Conservation (phyloP, 192 early-diverging fungal genomes). For the Entomortierella parvispora region DNA sequence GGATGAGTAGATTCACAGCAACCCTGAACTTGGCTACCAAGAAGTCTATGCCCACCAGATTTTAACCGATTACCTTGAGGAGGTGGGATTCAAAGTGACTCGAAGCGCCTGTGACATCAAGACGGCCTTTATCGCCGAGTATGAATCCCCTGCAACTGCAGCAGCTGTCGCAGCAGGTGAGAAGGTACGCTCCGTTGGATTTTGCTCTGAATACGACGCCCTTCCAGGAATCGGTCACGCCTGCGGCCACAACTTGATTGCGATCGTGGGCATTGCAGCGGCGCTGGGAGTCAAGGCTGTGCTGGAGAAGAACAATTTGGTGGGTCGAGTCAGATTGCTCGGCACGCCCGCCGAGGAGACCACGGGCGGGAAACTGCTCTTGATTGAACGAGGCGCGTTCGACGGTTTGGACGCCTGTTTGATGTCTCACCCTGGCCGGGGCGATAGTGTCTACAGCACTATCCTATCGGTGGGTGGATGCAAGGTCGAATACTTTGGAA, state of each 20-base stretch:
- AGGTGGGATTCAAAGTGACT: slow-evolving; percentile 61
- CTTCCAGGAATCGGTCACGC: slow-evolving; percentile 72
- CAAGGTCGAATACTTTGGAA: slow-evolving; percentile 75
- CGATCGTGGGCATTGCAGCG: slow-evolving; percentile 70
- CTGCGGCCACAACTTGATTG: slow-evolving; percentile 82
- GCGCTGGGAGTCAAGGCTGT: slow-evolving; percentile 59
- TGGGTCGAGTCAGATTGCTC: slow-evolving; percentile 73
- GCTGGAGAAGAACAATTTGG: slow-evolving; percentile 54
- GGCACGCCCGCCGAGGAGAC: slow-evolving; percentile 84
- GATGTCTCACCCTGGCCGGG: slow-evolving; percentile 83
- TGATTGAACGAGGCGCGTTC: slow-evolving; percentile 77
- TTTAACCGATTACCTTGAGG: slow-evolving; percentile 67
- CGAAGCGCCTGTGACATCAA: slow-evolving; percentile 57
- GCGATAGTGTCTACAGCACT: slow-evolving; percentile 57
- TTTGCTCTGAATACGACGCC: slow-evolving; percentile 75
- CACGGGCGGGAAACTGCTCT: slow-evolving; percentile 75
- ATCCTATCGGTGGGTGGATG: slow-evolving; percentile 57
- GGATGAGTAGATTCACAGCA: slow-evolving; percentile 64
- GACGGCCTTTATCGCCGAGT: slow-evolving; percentile 74
- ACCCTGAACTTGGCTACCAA: slow-evolving; percentile 68
- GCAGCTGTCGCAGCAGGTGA: slow-evolving; percentile 25
- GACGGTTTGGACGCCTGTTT: slow-evolving; percentile 75
- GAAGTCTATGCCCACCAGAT: slow-evolving; percentile 65
- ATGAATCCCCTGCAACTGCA: slow-evolving; percentile 32
- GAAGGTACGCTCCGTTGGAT: slow-evolving; percentile 60